A percentile compares a stretch with the other conserved stretches of the same genome.
These are phyloP conservation scores for Curvularia eragrostidis DNA, from an alignment of 2,329 filamentous ascomycete genomes.

Conservation along the genomic window DNA sequence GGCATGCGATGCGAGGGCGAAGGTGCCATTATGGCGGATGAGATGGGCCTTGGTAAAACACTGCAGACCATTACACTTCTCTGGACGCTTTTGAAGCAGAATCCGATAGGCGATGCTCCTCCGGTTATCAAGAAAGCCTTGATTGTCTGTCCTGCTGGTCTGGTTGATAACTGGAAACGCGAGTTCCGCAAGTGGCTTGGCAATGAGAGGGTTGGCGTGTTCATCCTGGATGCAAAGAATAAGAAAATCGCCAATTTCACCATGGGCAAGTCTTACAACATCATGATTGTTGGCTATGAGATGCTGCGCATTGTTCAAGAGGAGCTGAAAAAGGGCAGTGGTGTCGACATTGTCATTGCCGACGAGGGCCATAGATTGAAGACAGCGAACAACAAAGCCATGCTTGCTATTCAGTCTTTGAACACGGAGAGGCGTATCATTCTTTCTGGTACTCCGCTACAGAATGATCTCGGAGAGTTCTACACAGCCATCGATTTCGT, in stretches of 20 bases:
- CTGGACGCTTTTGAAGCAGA: conserved; percentile 77
- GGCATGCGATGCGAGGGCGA: conserved; percentile 71
- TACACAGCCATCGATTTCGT: conserved; percentile 73
- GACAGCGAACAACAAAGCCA: conserved; percentile 72
- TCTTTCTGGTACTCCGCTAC: conserved; percentile 70
- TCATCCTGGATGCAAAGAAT: conserved; percentile 65
- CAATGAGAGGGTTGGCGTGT: conserved; percentile 72
- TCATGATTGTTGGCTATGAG: conserved; percentile 78
- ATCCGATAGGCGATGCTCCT: conserved; percentile 64
- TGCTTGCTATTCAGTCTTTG: conserved; percentile 68
- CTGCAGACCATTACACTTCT: conserved; percentile 73
- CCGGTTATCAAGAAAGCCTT: conserved; percentile 73
- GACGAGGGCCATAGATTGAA: conserved; percentile 73
- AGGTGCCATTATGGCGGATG: conserved; percentile 74
- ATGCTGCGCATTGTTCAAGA: conserved; percentile 70
- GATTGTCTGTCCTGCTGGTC: conserved; percentile 74
- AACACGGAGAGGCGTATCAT: conserved; percentile 68
- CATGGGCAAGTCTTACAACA: conserved; percentile 69
- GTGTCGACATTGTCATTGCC: conserved; percentile 73
- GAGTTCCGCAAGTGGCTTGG: conserved; percentile 79
- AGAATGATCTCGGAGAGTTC: conserved; percentile 72
- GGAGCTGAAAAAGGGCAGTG: conserved; percentile 66
- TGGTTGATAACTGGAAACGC: conserved; percentile 76
- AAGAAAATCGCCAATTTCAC: conserved; percentile 72
- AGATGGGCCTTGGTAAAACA: conserved; percentile 79